Percentiles rank a stretch among this genome's conserved stretches.
Conservation (phyloP, 306 rosid genomes). For the Lithocarpus polystachyus region DNA sequence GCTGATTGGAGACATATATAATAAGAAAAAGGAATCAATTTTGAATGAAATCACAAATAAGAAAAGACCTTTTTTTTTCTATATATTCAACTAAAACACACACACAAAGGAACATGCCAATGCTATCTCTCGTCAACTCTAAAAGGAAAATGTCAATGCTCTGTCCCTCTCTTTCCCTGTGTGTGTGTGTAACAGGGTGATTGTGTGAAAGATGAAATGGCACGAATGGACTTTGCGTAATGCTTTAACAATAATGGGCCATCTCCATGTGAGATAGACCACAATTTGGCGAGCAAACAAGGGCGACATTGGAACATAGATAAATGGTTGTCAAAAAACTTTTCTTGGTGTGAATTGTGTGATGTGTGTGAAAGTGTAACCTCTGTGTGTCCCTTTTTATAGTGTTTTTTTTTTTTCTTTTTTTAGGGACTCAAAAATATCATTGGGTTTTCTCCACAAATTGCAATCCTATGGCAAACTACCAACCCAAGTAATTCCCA, state of each 20-base stretch:
- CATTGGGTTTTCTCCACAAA: too few species aligned
- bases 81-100: constrained; percentile 2
- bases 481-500: too few species aligned
- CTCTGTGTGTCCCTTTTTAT: background rate
- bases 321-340: background rate
- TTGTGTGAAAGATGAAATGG: background rate
- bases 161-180: background rate
- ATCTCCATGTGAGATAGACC: background rate
- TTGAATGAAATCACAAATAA: background rate
- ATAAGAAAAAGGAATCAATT: constrained; percentile 17
- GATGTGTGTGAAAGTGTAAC: background rate
- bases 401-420: too few species aligned
- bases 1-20: background rate
- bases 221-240: background rate
- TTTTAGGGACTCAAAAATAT: too few species aligned
- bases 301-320: background rate
- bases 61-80: too few species aligned
- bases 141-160: background rate
- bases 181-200: background rate
- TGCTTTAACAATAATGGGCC: background rate
- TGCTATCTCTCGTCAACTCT: background rate
- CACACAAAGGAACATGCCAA: background rate
- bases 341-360: background rate
- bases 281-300: background rate
- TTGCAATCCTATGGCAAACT: too few species aligned